A percentile compares a stretch with the other conserved stretches of the same genome.
Conservation (phyloP, 441 rosid genomes). For the Brassica balearica region DNA sequence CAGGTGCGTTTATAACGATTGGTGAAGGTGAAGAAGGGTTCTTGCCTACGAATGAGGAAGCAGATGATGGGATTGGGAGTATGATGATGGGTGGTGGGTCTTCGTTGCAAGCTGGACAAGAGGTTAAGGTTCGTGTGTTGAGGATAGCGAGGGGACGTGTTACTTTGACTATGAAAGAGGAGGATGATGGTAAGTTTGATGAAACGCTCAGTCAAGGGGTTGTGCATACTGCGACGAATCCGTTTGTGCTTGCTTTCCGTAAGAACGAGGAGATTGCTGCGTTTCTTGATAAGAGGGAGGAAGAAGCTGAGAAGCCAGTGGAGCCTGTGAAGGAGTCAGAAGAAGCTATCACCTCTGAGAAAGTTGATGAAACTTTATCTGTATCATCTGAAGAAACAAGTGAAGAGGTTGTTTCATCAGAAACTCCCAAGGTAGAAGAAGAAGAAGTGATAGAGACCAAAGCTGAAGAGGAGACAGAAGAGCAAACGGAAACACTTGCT, state of each 20-base stretch:
- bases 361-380: slow-evolving; percentile 37
- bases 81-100: slow-evolving; percentile 62
- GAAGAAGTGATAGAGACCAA: slow-evolving; percentile 41
- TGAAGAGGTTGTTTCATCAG: slow-evolving; percentile 39
- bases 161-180: slow-evolving; percentile 90
- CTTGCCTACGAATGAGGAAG: slow-evolving; percentile 78
- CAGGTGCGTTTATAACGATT: slow-evolving; percentile 86
- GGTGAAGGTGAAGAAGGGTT: slow-evolving; percentile 97
- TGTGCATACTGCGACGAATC: slow-evolving; percentile 70
- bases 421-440: slow-evolving; percentile 38
- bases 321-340: slow-evolving; percentile 34
- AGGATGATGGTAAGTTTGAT: slow-evolving; percentile 56
- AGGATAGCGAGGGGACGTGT: slow-evolving; percentile 71
- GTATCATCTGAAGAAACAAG: slow-evolving; percentile 10
- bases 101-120: slow-evolving; percentile 71
- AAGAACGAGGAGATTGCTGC: slow-evolving; percentile 75
- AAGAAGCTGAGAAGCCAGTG: slow-evolving; percentile 47
- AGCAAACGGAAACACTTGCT: slow-evolving; percentile 43
- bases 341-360: slow-evolving; percentile 33
- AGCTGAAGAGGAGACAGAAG: slow-evolving; percentile 50
- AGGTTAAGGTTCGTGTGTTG: slow-evolving; percentile 75
- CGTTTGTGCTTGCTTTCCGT: slow-evolving; percentile 81
- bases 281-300: slow-evolving; percentile 78
- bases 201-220: slow-evolving; percentile 55
- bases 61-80: slow-evolving; percentile 67